A percentile compares a stretch with the other conserved stretches of the same genome.
Evolutionary conservation across 768 basidiomycete species (phyloP).

Genomic region (Lactarius tabidus): DNA sequence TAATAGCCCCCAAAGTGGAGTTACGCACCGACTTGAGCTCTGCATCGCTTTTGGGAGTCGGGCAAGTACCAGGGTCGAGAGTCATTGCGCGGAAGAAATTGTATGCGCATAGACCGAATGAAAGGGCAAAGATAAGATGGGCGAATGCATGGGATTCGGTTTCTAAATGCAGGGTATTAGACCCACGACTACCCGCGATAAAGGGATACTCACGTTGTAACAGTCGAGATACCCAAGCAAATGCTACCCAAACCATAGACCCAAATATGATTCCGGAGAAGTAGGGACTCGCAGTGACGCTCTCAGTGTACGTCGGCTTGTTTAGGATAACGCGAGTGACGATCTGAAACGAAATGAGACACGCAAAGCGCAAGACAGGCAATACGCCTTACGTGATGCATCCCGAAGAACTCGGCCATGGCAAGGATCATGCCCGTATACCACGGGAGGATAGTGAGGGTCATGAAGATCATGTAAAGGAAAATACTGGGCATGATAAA

Average conservation of each 20-base stretch:
- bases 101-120: slow-evolving; percentile 69
- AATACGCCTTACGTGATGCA: slow-evolving; percentile 78
- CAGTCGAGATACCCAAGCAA: slow-evolving; percentile 75
- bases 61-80: slow-evolving; percentile 86
- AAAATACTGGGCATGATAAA: slow-evolving; percentile 75
- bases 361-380: neutral
- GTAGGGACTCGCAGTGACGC: slow-evolving; percentile 84
- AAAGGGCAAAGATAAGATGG: slow-evolving; percentile 72
- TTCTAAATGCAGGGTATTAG: slow-evolving; percentile 41
- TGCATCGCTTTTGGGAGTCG: slow-evolving; percentile 72
- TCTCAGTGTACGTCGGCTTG: slow-evolving; percentile 75
- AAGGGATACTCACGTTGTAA: slow-evolving; percentile 52
- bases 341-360: slow-evolving; percentile 42
- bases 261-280: slow-evolving; percentile 87
- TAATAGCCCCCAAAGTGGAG: neutral
- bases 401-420: slow-evolving; percentile 81
- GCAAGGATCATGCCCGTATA: slow-evolving; percentile 84
- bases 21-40: slow-evolving; percentile 81
- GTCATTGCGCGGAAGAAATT: slow-evolving; percentile 90
- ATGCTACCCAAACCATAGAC: slow-evolving; percentile 83
- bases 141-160: slow-evolving; percentile 70
- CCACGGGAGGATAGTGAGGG: slow-evolving; percentile 80
- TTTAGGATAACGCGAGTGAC: slow-evolving; percentile 85
- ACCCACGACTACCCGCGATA: neutral
- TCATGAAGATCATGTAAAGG: slow-evolving; percentile 80